Evolutionary conservation across 176 grass and related monocot species (phyloP), one percentile per base, ranked within the genome.

Genomic region (Oryza glaberrima): DNA sequence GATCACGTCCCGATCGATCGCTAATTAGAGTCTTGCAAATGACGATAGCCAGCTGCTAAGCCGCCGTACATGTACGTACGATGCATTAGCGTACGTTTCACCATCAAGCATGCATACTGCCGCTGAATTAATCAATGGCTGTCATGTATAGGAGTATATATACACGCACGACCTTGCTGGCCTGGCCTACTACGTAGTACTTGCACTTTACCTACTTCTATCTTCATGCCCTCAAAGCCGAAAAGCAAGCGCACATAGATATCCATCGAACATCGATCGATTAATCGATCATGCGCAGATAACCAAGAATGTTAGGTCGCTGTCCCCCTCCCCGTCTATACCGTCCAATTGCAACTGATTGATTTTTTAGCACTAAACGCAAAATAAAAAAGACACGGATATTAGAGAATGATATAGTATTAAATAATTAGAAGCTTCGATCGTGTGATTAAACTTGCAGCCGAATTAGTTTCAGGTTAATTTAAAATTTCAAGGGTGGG

Each of bases 231-330:
- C 17, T 20, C 1, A 58, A 20, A 58, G 17, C 17, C 54, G n/a
- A 58, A 58, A 58, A 58, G 54, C 54, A 58, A 58, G 17, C 54
- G 54, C 54, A 58, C 7, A n/a, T n/a, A 7, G 7, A 58, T 8
- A 58, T 36, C 35, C 36, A 36, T 36, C 16, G 16, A 56, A 4
- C 36, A 36, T 36, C 16, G 16, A 56, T 56, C 52, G 4, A 17
- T 17, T 6, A 10, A 54, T 54, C 58, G 20, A 63, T 63, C 58
- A 63, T 63, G 58, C 19, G 58, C 19, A 63, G 9, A 23, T 63
- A 23, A 23, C 58, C 58, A 23, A 60, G 49, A 82, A 82, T 81
- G 34, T 71, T 71, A 71, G 67, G 48, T 43, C 79, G 11, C 22
- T 81, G 47, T 58, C 47, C 47, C 47, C 79, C 47, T 46, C 40